Evolutionary conservation across 140 eudicot genomes (phyloP), one percentile per base, ranked within the genome.

Genomic region (Cichorium intybus): DNA sequence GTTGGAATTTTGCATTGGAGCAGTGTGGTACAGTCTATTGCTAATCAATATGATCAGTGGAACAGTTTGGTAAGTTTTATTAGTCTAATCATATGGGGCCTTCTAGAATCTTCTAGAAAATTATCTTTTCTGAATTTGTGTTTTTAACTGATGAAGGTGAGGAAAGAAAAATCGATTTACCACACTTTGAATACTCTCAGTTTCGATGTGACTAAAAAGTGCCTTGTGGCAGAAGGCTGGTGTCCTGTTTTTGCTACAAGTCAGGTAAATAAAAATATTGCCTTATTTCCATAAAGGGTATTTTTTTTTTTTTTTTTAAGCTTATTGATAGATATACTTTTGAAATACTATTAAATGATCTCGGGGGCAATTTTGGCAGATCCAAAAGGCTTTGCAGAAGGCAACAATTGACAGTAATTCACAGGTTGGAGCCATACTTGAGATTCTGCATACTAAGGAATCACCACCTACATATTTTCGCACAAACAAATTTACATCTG

Each of bases 151-250:
- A 26, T 81, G 58, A 71, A 90, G 97, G 95, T 90, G 64, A 86
- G 74, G 77, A 84, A 77, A 75, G 93, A 90, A 68, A 87, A 86
- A 75, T 87, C 87, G 24, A 71, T 87, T 33, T 87, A 69, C 72
- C 93, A 90, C 68, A 80, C 78, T 43, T 65, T 90, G 66, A 90
- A 90, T 69, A 80, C 82, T 87, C 95, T 86, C 57, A 90, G 87
- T 56, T 70, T 90, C 37, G 97, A 90, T 77, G 97, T 90, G 76
- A 90, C 95, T 2, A 86, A 81, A 60, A 86, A 90, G 79, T 86
- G 97, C 73, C 97, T 89, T n/a, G 97, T 89, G 17, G 97, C 89
- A 62, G 95, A 90, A 80, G 97, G 97, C 35, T 90, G 97, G 97
- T 78, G 87, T 77, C 97, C 97, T 58, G 87, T 81, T 74, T 87